Evolutionary conservation across 2,329 filamentous ascomycete genomes (phyloP).

Genomic region (Lizonia empirigonia): DNA sequence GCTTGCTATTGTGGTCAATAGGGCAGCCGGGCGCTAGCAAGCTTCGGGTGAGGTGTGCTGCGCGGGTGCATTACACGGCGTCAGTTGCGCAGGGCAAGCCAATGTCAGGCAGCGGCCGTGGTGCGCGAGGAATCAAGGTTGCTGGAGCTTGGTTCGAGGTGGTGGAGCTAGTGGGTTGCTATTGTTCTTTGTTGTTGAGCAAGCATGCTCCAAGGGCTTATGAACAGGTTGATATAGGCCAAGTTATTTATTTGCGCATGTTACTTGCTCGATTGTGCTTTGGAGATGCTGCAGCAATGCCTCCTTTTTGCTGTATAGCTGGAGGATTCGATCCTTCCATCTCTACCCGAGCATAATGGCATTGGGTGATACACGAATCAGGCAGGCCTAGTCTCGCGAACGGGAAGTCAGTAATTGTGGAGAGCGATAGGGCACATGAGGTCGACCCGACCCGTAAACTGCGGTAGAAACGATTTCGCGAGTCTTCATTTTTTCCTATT

Average conservation of each 20-base stretch:
- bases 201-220: too few species aligned
- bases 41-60: not conserved
- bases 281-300: not conserved
- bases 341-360: not conserved
- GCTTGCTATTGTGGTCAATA: conserved; percentile 18
- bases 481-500: conserved; percentile 1
- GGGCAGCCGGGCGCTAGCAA: conserved; percentile 6
- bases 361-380: conserved; percentile 13
- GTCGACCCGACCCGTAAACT: not conserved
- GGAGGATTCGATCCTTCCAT: conserved; percentile 1
- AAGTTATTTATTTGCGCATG: too few species aligned
- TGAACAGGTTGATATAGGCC: too few species aligned
- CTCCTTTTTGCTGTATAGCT: conserved; percentile 2
- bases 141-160: not conserved
- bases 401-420: not conserved
- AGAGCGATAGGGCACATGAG: conserved; percentile 1
- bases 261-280: not conserved
- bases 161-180: conserved; percentile 4
- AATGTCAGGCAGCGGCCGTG: not conserved
- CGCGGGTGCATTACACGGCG: conserved; percentile 1
- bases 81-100: not conserved
- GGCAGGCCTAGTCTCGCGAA: not conserved
- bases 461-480: not conserved
- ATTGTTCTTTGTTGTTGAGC: conserved; percentile 6
- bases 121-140: not conserved